Evolutionary conservation across 352 stramenopile genomes (phyloP).

Genomic region (Pilasporangium apinafurcum): DNA sequence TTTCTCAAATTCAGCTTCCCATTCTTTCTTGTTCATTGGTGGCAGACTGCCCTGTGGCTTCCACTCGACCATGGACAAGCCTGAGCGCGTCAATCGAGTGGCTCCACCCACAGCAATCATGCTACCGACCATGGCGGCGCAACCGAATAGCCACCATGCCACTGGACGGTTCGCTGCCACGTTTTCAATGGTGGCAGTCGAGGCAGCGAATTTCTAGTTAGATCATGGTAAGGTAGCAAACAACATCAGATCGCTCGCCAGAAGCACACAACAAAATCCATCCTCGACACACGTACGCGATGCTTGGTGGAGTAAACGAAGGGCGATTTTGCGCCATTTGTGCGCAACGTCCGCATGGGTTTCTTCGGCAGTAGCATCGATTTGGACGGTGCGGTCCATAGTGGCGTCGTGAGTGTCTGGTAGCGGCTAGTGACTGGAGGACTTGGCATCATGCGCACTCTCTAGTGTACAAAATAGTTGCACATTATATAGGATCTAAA

Average conservation of each 20-base stretch:
- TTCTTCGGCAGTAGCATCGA: conserved; percentile 12
- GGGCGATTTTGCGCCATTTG: conserved; percentile 23
- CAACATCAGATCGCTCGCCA: neutral
- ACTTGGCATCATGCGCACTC: too few species aligned
- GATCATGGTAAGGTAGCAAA: conserved; percentile 7
- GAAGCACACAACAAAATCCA: neutral
- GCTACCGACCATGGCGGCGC: conserved; percentile 90
- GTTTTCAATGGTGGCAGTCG: conserved; percentile 70
- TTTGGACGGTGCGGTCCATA: conserved; percentile 16
- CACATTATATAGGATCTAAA: too few species aligned
- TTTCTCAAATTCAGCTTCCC: conserved; percentile 94
- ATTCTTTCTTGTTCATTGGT: conserved; percentile 90
- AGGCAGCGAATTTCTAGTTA: conserved; percentile 36
- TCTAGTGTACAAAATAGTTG: too few species aligned
- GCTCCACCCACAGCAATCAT: conserved; percentile 98
- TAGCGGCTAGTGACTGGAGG: conserved; percentile 51
- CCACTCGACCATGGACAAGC: conserved; percentile 97
- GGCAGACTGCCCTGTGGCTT: conserved; percentile 92
- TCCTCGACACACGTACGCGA: conserved; percentile 29
- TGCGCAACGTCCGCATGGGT: conserved; percentile 25
- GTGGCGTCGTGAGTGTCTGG: conserved; percentile 53
- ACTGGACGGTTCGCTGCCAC: conserved; percentile 79
- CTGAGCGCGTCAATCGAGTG: conserved; percentile 96
- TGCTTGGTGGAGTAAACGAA: conserved; percentile 69
- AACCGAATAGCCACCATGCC: conserved; percentile 94